Conservation (phyloP, 176 grass and related monocot genomes). For the Rhynchospora pubera region DNA sequence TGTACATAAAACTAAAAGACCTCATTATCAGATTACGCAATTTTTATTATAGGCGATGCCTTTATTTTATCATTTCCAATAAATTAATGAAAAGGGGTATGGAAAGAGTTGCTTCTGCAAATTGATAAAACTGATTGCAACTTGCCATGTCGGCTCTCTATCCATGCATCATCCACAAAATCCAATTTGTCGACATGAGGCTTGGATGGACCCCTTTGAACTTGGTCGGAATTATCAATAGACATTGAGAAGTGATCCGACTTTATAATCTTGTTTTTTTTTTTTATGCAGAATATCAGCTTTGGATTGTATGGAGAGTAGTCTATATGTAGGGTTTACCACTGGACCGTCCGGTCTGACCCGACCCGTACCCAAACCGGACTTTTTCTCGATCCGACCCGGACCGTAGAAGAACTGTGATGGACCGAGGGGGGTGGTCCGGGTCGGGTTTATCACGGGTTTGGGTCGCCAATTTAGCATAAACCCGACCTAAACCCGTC, state of each 20-base stretch:
- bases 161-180: neutral
- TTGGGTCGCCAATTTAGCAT: no score
- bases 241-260: neutral
- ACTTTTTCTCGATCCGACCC: no score
- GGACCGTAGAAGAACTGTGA: no score
- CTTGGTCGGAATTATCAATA: neutral
- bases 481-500: no score
- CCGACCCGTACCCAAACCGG: no score
- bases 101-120: no score
- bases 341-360: no score
- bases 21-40: no score
- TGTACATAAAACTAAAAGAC: neutral
- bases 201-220: neutral
- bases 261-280: neutral
- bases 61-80: neutral
- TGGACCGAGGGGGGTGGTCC: no score
- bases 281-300: neutral
- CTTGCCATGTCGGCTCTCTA: neutral
- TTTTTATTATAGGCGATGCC: no score
- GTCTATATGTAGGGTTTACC: no score
- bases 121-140: neutral
- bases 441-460: no score
- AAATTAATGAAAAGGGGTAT: neutral
- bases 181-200: neutral
- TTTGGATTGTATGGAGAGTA: neutral